Evolutionary conservation across 768 basidiomycete species (phyloP).

Genomic region (Kwoniella dejecticola): DNA sequence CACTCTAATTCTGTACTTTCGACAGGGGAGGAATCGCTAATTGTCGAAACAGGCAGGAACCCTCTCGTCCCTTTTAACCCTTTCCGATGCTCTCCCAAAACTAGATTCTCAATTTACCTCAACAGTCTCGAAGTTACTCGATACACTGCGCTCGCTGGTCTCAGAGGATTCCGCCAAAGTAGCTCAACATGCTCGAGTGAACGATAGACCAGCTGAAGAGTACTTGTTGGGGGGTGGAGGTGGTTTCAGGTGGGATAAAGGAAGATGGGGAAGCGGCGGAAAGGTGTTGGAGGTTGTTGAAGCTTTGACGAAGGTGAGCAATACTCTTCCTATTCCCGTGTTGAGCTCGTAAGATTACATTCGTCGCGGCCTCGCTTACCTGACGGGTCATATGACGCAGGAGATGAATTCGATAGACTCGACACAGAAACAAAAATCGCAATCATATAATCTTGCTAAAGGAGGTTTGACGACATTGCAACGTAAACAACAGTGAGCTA

Average conservation of each 20-base stretch:
- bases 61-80: constrained; percentile 78
- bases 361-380: not conserved
- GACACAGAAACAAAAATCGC: constrained; percentile 86
- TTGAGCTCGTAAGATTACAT: not conserved
- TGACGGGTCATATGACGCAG: constrained; percentile 56
- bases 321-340: not conserved
- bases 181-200: constrained; percentile 54
- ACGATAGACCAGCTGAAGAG: constrained; percentile 75
- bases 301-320: constrained; percentile 72
- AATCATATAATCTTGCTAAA: constrained; percentile 90
- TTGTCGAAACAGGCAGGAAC: constrained; percentile 71
- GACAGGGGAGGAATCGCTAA: too few species aligned
- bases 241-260: constrained; percentile 90
- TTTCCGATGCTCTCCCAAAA: constrained; percentile 92
- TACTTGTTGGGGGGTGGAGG: constrained; percentile 64
- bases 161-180: constrained; percentile 69
- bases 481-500: constrained; percentile 81
- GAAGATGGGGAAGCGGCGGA: constrained; percentile 81
- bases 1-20: too few species aligned
- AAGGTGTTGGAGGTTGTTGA: constrained; percentile 83
- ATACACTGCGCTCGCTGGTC: constrained; percentile 84
- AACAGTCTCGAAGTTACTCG: constrained; percentile 87
- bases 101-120: constrained; percentile 83
- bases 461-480: constrained; percentile 88
- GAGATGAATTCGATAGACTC: constrained; percentile 95